Base-by-base conservation (phyloP, 805 yeast genomes). In the Zygoascus biomembranicola region DNA sequence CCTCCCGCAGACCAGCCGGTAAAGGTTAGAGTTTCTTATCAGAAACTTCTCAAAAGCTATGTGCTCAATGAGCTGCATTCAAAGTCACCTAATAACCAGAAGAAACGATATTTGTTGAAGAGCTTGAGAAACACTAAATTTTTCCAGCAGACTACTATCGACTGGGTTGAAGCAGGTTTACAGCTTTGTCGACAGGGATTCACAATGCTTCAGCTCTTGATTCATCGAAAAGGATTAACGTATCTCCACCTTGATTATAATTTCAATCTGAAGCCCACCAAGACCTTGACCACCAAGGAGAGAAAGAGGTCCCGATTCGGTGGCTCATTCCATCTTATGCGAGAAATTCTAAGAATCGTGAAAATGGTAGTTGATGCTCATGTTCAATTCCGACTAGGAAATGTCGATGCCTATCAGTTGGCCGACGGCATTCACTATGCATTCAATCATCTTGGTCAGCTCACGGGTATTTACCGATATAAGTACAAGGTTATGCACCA, bases 401-500 rank as follows among this genome's bases (percentile, higher is more conserved):
- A 87, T 59, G 85, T 87, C 14, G 98, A 94, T 66, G 87, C 97
- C 0, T 94, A 77, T 69, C 98, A 94, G 67, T 71, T 94, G 45
- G 97, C 99, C 0, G 99, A 94, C 70, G 99, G 96, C 31, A 71
- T 94, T 26, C 81, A 94, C 69, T 94, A 94, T 67, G 84, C 89
- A 31, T 72, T 94, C 59, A 92, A 90, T 65, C 99, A 94, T 70
- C 71, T 94, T 57, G 99, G 99, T 37, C 97, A 90, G 66, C 75
- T 94, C 50, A 94, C 98, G 0, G 99, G 99, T 55, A 87, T 94
- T 54, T 94, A 94, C 71, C 79, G 99, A 52, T 94, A 94, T 77
- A 94, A 94, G 73, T 94, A 94, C 71, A 87, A 88, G 65, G 97
- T 92, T 9, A 94, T 94, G 99, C 98, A 90, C 65, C 99, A 94